Conservation (phyloP, 495 filamentous ascomycete genomes). For the Talaromyces nanjingensis region DNA sequence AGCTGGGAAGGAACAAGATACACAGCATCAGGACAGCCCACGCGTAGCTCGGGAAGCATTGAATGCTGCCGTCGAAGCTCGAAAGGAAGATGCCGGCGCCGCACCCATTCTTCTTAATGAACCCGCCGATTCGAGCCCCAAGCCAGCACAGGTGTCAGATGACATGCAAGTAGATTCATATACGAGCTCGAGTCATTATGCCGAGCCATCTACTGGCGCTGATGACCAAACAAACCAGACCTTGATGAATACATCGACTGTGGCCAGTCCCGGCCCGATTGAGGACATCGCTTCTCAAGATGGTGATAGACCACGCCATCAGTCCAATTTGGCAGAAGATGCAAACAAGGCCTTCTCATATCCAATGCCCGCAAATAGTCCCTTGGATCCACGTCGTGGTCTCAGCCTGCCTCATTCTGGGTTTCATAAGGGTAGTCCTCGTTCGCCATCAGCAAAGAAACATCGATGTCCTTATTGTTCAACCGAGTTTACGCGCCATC, state of each 20-base stretch:
- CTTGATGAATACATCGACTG: conserved; percentile 35
- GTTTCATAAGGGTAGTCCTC: conserved; percentile 51
- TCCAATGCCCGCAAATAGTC: conserved; percentile 38
- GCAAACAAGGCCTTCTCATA: conserved; percentile 47
- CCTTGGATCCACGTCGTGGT: conserved; percentile 50
- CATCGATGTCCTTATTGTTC: conserved; percentile 95
- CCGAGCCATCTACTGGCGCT: conserved; percentile 24
- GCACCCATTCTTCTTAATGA: background rate
- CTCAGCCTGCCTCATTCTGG: conserved; percentile 71
- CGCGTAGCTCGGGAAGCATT: conserved; percentile 40
- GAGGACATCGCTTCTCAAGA: conserved; percentile 38
- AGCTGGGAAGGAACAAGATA: conserved; percentile 28
- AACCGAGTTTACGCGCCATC: conserved; percentile 94
- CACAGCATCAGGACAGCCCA: conserved; percentile 24
- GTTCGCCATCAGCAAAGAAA: conserved; percentile 75
- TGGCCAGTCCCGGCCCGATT: conserved; percentile 41
- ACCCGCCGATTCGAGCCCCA: conserved; percentile 14
- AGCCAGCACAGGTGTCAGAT: conserved; percentile 28
- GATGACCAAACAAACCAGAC: conserved; percentile 21
- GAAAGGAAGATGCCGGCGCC: background rate
- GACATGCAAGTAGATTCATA: conserved; percentile 42
- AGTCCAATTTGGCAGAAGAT: conserved; percentile 35
- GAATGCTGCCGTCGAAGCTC: conserved; percentile 16
- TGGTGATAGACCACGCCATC: conserved; percentile 28
- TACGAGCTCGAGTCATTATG: conserved; percentile 13